These are phyloP conservation scores for Metschnikowia amazonensis DNA, from an alignment of 805 yeast genomes.

Conservation along the genomic window DNA sequence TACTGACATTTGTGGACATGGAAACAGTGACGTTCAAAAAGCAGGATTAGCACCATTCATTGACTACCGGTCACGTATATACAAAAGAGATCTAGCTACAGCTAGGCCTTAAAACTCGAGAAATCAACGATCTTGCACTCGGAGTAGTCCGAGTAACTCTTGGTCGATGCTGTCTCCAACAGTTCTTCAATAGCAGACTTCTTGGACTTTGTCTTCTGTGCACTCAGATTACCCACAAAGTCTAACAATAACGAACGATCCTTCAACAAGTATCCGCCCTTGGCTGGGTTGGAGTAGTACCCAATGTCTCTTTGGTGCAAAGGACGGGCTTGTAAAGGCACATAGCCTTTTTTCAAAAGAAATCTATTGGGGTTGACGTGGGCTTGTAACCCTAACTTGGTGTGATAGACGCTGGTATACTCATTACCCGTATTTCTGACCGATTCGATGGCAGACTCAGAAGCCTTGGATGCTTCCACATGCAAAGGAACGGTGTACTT, in stretches of 20 bases:
- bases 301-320: conserved; percentile 74
- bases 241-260: conserved; percentile 39
- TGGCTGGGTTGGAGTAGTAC: conserved; percentile 65
- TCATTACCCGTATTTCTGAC: conserved; percentile 73
- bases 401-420: conserved; percentile 68
- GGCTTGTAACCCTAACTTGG: conserved; percentile 61
- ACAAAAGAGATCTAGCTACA: not conserved
- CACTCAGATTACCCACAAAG: conserved; percentile 22
- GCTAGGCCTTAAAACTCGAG: conserved; percentile 8
- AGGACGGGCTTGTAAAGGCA: conserved; percentile 86
- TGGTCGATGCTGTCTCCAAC: conserved; percentile 30
- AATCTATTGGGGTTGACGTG: conserved; percentile 74
- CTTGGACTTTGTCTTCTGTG: conserved; percentile 20
- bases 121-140: conserved; percentile 13
- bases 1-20: conserved; percentile 36
- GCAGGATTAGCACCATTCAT: not conserved
- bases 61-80: not conserved
- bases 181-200: conserved; percentile 35
- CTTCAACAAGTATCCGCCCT: conserved; percentile 68
- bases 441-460: conserved; percentile 64
- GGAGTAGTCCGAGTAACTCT: conserved; percentile 16
- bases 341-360: conserved; percentile 63
- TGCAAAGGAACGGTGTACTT: conserved; percentile 56
- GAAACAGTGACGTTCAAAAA: conserved; percentile 13
- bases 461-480: conserved; percentile 81